A percentile compares a stretch with the other conserved stretches of the same genome.
phyloP scores from a whole-genome alignment of 768 basidiomycete genomes.

The Russula virescens region DNA sequence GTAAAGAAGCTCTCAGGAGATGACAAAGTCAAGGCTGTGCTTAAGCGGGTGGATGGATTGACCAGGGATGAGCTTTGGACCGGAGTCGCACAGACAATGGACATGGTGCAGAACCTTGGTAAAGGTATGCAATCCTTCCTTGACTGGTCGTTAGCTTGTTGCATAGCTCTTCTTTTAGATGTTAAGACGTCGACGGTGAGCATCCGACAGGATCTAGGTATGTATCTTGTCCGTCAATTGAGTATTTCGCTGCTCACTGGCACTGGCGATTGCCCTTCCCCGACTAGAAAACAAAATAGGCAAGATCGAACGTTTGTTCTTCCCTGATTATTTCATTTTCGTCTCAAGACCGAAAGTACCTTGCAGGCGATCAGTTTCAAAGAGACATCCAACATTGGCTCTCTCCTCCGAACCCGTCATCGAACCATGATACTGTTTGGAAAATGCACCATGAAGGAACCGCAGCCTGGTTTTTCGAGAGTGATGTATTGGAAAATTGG shows the following conservation, averaged over 20 bases:
- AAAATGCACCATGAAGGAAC: neutral
- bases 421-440: neutral
- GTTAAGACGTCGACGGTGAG: no score
- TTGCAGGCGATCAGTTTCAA: conserved; percentile 4
- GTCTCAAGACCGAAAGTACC: neutral
- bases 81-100: neutral
- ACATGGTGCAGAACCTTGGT: neutral
- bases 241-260: neutral
- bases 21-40: neutral
- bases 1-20: conserved; percentile 8
- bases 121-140: neutral
- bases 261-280: neutral
- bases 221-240: neutral
- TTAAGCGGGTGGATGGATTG: neutral
- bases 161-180: no score
- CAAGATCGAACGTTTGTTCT: conserved; percentile 8
- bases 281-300: neutral
- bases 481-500: neutral
- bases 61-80: conserved; percentile 2
- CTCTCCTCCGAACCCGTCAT: conserved; percentile 3
- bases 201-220: no score
- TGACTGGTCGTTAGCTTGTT: neutral
- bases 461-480: neutral
- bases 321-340: accelerated
- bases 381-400: neutral